Percentiles rank a stretch among this genome's conserved stretches.
These are phyloP conservation scores for Scutellaria galericulata DNA, from an alignment of 257 asterid species.

Conservation along the genomic window DNA sequence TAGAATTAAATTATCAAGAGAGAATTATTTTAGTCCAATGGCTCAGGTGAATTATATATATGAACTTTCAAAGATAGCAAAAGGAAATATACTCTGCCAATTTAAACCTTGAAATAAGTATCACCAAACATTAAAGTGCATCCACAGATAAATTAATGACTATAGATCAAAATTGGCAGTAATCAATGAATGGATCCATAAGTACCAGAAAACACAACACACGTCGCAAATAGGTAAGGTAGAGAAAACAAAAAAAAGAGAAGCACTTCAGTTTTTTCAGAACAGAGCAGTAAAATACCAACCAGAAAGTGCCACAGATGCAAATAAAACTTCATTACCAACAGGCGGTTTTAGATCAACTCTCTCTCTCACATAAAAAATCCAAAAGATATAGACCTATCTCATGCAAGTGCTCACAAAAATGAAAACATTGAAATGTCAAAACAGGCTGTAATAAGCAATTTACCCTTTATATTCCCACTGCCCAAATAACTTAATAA, in stretches of 20 bases:
- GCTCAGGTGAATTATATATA: background rate
- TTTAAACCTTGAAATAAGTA: background rate
- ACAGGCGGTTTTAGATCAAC: too few relatives aligned
- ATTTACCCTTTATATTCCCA: background rate
- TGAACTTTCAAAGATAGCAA: conserved; percentile 2
- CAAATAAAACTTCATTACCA: too few relatives aligned
- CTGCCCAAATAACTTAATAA: conserved; percentile 13
- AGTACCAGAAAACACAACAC: background rate
- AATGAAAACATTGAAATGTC: background rate
- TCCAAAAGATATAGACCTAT: background rate
- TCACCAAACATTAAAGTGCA: background rate
- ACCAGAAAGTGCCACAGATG: background rate
- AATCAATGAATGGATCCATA: background rate
- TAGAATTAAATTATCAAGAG: conserved; percentile 37
- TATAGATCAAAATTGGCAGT: background rate
- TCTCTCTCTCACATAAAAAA: background rate
- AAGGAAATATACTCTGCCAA: conserved; percentile 2
- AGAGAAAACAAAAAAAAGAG: background rate
- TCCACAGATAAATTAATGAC: background rate
- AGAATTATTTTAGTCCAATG: conserved; percentile 4
- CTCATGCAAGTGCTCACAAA: conserved; percentile 8
- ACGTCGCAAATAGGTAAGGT: conserved; percentile 3
- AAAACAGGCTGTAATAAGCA: conserved; percentile 1
- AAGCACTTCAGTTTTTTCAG: background rate
- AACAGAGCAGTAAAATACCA: conserved; percentile 16